Base-by-base conservation (phyloP, 2,329 filamentous ascomycete genomes). In the Colletotrichum chrysophilum region DNA sequence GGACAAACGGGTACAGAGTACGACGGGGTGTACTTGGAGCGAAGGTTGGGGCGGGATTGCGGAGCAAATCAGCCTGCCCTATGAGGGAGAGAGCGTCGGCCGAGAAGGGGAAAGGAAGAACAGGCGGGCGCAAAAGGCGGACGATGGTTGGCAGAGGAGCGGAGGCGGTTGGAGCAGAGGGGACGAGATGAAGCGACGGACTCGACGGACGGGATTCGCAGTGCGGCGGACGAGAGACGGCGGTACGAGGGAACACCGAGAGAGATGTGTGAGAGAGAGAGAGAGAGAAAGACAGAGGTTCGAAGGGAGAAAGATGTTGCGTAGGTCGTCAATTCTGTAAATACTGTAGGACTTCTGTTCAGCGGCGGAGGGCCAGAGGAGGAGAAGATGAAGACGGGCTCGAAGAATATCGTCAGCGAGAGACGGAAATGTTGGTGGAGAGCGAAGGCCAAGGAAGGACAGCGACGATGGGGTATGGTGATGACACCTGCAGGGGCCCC, bases 401-500 rank as follows among this genome's bases (percentile, higher is more conserved):
- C 3, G 24, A 12, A 58, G 38, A 30, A 58, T 58, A 58, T 32
- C 60, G 60, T 16, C 61, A 21, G 28, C 26, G 28, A 32, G 61
- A 43, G 26, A 66, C 21, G 26, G 14, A 21, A 30, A 66, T 66
- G 60, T 36, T 56, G 13, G 8, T 30, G 66, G 56, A 64, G 36
- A 43, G 43, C 43, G 32, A 60, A 36, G 32, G 30, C 16, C 26
- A 26, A n/a, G 28, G 28, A 26, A 38, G 26, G 43, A 64, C 26
- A 43, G 24, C 16, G 66, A 30, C 14, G 68, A 38, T 24, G 61
- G 58, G 58, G 62, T 43, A n/a, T 32, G 58, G 38, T 69, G 74
- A 76, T 74, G 74, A 74, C 74, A 69, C 26, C 66, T 55, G 65
- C 74, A 74, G 72, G 28, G 56, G 36, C 43, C 58, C 73, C 69